Percentiles rank a stretch among this genome's conserved stretches.
These are phyloP conservation scores for Pogostemon cablin DNA, from an alignment of 257 asterid genomes.

Conservation along the genomic window DNA sequence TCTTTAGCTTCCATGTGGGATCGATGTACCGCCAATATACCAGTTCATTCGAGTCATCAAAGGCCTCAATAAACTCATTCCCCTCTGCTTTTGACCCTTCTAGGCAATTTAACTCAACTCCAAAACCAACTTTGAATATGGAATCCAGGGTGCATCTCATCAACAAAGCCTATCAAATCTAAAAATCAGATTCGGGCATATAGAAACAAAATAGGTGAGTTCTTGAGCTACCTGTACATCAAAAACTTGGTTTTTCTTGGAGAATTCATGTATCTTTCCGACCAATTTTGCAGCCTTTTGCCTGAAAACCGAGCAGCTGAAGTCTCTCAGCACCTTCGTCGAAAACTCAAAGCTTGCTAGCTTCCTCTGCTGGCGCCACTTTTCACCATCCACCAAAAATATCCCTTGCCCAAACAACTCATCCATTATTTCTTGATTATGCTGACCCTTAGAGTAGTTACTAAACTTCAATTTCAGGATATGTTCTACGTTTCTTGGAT, in stretches of 20 bases:
- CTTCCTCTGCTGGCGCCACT: slow-evolving; percentile 78
- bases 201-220: background rate
- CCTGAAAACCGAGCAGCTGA: slow-evolving; percentile 66
- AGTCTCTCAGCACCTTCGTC: slow-evolving; percentile 66
- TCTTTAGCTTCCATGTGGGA: slow-evolving; percentile 66
- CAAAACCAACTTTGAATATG: slow-evolving; percentile 79
- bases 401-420: slow-evolving; percentile 76
- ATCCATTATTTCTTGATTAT: slow-evolving; percentile 45
- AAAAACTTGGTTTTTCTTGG: slow-evolving; percentile 41
- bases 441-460: slow-evolving; percentile 52
- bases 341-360: slow-evolving; percentile 77
- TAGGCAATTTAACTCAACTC: slow-evolving; percentile 64
- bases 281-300: slow-evolving; percentile 55
- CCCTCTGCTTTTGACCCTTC: slow-evolving; percentile 56
- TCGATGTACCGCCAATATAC: slow-evolving; percentile 64
- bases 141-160: slow-evolving; percentile 77
- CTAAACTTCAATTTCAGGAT: slow-evolving; percentile 60
- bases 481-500: slow-evolving; percentile 54
- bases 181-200: background rate
- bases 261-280: slow-evolving; percentile 33
- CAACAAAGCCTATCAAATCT: slow-evolving; percentile 53
- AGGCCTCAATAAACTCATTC: slow-evolving; percentile 56
- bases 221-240: slow-evolving; percentile 56
- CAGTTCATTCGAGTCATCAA: slow-evolving; percentile 70
- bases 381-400: slow-evolving; percentile 69